These are phyloP conservation scores for Fusarium brachygibbosum DNA, from an alignment of 2,329 filamentous ascomycete genomes.

Conservation along the genomic window DNA sequence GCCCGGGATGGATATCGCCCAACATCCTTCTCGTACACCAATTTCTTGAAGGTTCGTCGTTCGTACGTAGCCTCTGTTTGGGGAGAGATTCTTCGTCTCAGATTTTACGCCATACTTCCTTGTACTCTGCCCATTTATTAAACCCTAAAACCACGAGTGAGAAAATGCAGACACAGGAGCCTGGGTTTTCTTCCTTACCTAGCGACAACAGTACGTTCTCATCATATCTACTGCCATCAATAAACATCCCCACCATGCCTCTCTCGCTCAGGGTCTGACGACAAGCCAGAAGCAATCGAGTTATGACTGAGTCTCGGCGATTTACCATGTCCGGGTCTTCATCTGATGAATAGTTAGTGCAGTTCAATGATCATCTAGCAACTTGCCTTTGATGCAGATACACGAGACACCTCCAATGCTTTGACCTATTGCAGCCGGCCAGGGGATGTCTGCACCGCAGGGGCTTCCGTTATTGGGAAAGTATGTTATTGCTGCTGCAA, in stretches of 20 bases:
- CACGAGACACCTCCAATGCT: slow-evolving; percentile 72
- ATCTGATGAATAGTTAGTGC: slow-evolving; percentile 52
- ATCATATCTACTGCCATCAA: slow-evolving; percentile 67
- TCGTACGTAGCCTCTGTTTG: not conserved
- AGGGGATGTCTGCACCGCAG: slow-evolving; percentile 66
- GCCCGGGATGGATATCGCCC: not conserved
- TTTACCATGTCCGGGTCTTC: slow-evolving; percentile 59
- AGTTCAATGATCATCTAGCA: not conserved
- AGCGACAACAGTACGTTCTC: slow-evolving; percentile 65
- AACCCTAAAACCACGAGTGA: slow-evolving; percentile 60
- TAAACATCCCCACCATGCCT: slow-evolving; percentile 67
- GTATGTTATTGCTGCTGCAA: slow-evolving; percentile 69
- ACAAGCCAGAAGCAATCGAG: slow-evolving; percentile 67
- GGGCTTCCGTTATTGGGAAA: slow-evolving; percentile 61
- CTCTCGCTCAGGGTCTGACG: slow-evolving; percentile 61
- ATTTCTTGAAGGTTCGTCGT: not conserved
- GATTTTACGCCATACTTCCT: slow-evolving; percentile 65
- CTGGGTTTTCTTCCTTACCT: slow-evolving; percentile 57
- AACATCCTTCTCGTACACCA: not conserved
- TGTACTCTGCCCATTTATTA: slow-evolving; percentile 69
- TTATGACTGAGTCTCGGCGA: slow-evolving; percentile 64
- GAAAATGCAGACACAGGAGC: not conserved
- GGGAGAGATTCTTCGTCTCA: slow-evolving; percentile 30
- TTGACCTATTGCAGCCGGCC: slow-evolving; percentile 64
- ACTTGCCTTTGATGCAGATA: slow-evolving; percentile 69